Evolutionary conservation across 768 basidiomycete species (phyloP).

Genomic region (Rhodotorula sphaerocarpa): DNA sequence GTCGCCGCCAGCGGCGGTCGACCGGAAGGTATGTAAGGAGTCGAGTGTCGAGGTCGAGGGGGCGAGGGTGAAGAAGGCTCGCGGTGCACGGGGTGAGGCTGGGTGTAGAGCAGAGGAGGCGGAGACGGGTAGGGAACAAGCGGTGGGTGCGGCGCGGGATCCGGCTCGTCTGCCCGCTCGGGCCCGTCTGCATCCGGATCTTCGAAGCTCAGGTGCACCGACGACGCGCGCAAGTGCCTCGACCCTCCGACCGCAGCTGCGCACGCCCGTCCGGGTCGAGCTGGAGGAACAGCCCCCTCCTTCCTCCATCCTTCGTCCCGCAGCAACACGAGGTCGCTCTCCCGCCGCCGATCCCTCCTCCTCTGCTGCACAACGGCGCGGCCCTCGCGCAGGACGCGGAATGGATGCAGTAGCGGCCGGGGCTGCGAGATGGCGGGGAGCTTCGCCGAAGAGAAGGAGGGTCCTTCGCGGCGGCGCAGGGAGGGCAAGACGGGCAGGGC

Average conservation of each 20-base stretch:
- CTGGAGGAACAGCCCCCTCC: background rate
- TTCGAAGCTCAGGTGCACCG: too few species aligned
- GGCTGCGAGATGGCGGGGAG: constrained; percentile 1
- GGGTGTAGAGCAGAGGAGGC: background rate
- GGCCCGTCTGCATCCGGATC: too few species aligned
- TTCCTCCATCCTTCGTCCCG: background rate
- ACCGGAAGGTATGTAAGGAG: background rate
- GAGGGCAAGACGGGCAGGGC: background rate
- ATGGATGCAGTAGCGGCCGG: background rate
- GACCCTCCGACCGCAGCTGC: too few species aligned
- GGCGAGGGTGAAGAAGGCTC: too few species aligned
- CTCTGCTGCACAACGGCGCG: background rate
- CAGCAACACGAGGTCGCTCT: background rate
- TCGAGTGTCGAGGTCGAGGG: background rate
- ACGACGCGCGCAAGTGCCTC: too few species aligned
- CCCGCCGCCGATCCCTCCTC: background rate
- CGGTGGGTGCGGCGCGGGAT: background rate
- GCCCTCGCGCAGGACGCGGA: background rate
- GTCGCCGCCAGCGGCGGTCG: background rate
- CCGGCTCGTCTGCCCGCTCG: background rate
- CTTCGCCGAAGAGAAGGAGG: background rate
- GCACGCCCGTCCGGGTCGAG: background rate
- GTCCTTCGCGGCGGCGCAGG: background rate
- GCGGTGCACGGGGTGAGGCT: background rate
- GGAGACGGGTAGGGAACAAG: background rate